phyloP scores from a whole-genome alignment of 2,329 filamentous ascomycete genomes.

The Colletotrichum sansevieriae region DNA sequence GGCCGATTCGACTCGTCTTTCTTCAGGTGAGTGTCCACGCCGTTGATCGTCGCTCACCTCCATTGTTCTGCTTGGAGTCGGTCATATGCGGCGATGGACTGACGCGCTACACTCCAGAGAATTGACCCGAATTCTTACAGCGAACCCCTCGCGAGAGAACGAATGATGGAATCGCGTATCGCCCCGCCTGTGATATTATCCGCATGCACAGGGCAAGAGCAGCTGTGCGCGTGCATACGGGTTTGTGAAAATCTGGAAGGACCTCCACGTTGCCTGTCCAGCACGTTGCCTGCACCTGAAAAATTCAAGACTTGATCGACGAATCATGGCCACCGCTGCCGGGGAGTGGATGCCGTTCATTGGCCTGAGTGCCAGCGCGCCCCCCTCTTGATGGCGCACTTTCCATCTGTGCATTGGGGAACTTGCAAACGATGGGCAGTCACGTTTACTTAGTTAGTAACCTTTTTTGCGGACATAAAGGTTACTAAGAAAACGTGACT shows the following conservation, averaged over 20 bases:
- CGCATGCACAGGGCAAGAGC: conserved; percentile 21
- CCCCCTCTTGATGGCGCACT: conserved; percentile 7
- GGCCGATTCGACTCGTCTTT: conserved; percentile 14
- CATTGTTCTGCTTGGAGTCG: conserved; percentile 13
- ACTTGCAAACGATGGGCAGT: too few species aligned
- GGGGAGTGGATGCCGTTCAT: not conserved
- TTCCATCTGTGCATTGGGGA: not conserved
- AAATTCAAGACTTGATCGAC: conserved; percentile 8
- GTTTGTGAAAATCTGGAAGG: conserved; percentile 22
- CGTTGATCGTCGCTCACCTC: conserved; percentile 37
- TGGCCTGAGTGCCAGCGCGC: conserved; percentile 14
- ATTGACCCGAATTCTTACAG: not conserved
- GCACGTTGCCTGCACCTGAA: conserved; percentile 7
- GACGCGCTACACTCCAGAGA: not conserved
- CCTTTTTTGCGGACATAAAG: too few species aligned
- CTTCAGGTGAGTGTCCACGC: conserved; percentile 36
- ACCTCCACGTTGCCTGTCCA: not conserved
- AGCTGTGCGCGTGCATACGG: conserved; percentile 11
- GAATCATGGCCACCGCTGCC: conserved; percentile 8
- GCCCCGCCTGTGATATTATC: conserved; percentile 21
- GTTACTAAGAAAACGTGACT: too few species aligned
- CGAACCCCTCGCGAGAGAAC: conserved; percentile 17
- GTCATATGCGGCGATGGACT: conserved; percentile 13
- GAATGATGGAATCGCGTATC: conserved; percentile 23
- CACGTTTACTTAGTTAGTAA: too few species aligned